Evolutionary conservation across 176 grass and related monocot species (phyloP), one percentile per base, ranked within the genome.

Genomic region (Cenchrus fungigraminus): DNA sequence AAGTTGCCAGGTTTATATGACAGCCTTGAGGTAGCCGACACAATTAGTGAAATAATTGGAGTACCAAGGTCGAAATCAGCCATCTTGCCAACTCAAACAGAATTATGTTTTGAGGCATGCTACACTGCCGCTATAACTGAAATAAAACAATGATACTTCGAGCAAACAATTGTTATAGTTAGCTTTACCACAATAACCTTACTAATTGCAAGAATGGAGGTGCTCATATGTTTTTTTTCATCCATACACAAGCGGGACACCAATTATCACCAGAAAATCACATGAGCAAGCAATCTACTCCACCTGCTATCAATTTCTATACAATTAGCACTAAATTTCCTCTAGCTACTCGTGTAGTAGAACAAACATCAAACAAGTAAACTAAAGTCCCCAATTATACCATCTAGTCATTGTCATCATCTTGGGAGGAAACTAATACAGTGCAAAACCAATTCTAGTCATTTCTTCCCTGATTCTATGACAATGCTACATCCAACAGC

Each of bases 291-390:
- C 16, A 80, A 34, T 75, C 12, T 62, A 58, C 31, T 76, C 25
- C 72, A 56, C 12, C 69, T 57, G 54, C 63, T 57, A 54, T 84
- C 42, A 80, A 29, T 80, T 76, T 79, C 64, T 91, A 76, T 91
- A 87, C 89, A 91, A 80, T 80, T 84, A 81, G 34, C 1, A 4
- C 70, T 87, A 91, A 52, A 57, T 56, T 71, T 91, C 22, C 45
- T 76, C 45, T 67, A 79, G 47, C 57, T 76, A 79, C 52, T 52
- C 57, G 74, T 74, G 58, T 74, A 63, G 69, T 45, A 47, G 37
- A 69, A 78, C 55, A 78, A 57, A 52, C 44, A 76, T 40, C 54
- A 76, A 68, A 69, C 10, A 75, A 62, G 15, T 72, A 75, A 84
- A 83, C 73, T n/a, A 84, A 68, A 80, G 28, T 80, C 9, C 64